phyloP scores from a whole-genome alignment of 441 rosid species.

The Brassica hybrid region DNA sequence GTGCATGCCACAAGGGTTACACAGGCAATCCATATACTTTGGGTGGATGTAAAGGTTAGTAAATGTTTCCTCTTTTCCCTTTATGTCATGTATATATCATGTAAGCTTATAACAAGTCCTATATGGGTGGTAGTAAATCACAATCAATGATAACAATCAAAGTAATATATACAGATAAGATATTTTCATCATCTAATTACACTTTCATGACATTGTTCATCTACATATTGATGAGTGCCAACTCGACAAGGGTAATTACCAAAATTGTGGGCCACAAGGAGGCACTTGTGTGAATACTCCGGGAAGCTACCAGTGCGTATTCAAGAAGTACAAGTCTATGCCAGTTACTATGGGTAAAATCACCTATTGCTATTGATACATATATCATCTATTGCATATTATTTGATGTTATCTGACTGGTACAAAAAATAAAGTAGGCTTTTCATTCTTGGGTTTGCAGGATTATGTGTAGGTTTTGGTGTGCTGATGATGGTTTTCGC shows the following conservation, averaged over 20 bases:
- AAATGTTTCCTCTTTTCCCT: not conserved
- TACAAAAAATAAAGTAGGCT: not conserved
- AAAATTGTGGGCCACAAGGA: not conserved
- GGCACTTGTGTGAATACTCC: conserved; percentile 4
- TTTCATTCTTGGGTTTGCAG: not conserved
- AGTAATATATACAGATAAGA: not conserved
- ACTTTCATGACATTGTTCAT: not conserved
- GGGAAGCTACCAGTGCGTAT: not conserved
- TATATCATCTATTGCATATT: not conserved
- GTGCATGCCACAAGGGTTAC: not conserved
- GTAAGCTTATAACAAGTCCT: not conserved
- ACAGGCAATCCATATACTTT: not conserved
- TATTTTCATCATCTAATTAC: not conserved
- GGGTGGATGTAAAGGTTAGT: conserved; percentile 7
- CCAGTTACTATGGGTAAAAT: not conserved
- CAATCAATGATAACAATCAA: not conserved
- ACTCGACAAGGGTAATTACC: not conserved
- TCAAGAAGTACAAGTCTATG: not conserved
- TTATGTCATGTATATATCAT: not conserved
- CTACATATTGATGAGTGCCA: not conserved
- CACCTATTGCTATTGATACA: not conserved
- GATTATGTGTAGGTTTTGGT: not conserved
- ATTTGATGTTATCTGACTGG: not conserved
- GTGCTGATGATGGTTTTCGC: not conserved
- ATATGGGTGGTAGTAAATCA: not conserved